Evolutionary conservation across 116 monocot genomes (phyloP).

Genomic region (Posidonia oceanica): DNA sequence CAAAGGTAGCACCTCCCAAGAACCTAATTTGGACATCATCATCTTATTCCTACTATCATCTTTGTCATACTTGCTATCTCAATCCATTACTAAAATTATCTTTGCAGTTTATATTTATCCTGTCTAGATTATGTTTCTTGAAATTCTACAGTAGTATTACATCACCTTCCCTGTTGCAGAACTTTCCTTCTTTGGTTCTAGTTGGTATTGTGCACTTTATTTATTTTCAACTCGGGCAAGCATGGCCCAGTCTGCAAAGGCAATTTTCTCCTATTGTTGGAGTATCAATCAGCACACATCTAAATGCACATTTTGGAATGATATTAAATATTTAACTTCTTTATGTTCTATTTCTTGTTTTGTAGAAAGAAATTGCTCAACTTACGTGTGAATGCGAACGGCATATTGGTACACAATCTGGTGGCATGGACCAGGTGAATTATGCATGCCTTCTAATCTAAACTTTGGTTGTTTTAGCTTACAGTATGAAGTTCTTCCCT

Average conservation of each 20-base stretch:
- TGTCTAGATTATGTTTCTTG: not conserved
- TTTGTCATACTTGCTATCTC: not conserved
- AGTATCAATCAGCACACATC: too few relatives aligned
- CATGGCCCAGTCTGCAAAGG: too few relatives aligned
- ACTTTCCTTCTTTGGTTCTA: too few relatives aligned
- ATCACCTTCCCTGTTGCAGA: too few relatives aligned
- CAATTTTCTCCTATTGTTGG: too few relatives aligned
- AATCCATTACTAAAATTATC: not conserved
- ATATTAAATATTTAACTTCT: not conserved
- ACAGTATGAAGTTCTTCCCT: too few relatives aligned
- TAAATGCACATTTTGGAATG: too few relatives aligned
- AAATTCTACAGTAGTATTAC: too few relatives aligned
- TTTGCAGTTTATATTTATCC: not conserved
- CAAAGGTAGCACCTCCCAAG: constrained; percentile 13
- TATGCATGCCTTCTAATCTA: not conserved
- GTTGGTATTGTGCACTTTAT: too few relatives aligned
- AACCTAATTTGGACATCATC: not conserved
- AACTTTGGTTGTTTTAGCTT: too few relatives aligned
- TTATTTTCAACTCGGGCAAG: too few relatives aligned
- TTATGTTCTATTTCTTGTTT: constrained; percentile 9
- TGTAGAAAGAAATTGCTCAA: constrained; percentile 97
- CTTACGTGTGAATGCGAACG: constrained; percentile 94
- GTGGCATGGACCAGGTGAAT: constrained; percentile 95
- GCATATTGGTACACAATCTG: constrained; percentile 96
- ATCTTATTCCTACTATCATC: not conserved